Percentiles rank a stretch among this genome's conserved stretches.
phyloP scores from a whole-genome alignment of 2,329 filamentous ascomycete species.

The Hymenoscyphus linearis region DNA sequence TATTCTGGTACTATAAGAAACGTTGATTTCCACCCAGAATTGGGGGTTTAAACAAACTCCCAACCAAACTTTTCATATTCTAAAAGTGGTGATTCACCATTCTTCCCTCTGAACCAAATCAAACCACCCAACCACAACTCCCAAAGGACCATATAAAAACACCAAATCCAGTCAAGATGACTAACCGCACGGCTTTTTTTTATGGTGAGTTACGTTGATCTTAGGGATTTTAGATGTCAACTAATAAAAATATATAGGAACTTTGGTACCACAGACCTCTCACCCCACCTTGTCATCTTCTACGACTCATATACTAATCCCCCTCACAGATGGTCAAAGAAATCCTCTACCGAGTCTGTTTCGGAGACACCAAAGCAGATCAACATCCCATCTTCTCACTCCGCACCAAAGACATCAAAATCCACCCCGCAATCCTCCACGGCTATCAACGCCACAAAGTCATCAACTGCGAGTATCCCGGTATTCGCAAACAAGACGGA shows the following conservation, averaged over 20 bases:
- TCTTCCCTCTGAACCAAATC: background rate
- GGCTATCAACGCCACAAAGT: slow-evolving; percentile 69
- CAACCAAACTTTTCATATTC: background rate
- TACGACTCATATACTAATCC: slow-evolving; percentile 1
- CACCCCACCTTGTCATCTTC: background rate
- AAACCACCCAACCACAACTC: background rate
- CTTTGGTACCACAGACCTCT: slow-evolving; percentile 17
- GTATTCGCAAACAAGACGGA: slow-evolving; percentile 53
- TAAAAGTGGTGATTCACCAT: background rate
- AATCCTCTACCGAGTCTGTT: slow-evolving; percentile 81
- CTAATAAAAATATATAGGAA: slow-evolving; percentile 13
- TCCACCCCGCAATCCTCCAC: slow-evolving; percentile 71
- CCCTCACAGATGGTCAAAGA: slow-evolving; percentile 65
- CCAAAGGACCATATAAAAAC: background rate
- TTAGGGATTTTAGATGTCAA: background rate
- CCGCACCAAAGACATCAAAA: slow-evolving; percentile 44
- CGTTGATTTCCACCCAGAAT: background rate
- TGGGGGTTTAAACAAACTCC: background rate
- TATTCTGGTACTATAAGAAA: background rate
- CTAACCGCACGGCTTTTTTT: slow-evolving; percentile 45
- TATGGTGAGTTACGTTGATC: slow-evolving; percentile 41
- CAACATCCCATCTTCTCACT: slow-evolving; percentile 28
- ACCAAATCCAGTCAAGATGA: slow-evolving; percentile 3
- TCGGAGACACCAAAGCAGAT: slow-evolving; percentile 44
- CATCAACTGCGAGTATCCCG: slow-evolving; percentile 70